phyloP scores from a whole-genome alignment of 371 early-diverging fungal genomes.

The Lichtheimia corymbifera region DNA sequence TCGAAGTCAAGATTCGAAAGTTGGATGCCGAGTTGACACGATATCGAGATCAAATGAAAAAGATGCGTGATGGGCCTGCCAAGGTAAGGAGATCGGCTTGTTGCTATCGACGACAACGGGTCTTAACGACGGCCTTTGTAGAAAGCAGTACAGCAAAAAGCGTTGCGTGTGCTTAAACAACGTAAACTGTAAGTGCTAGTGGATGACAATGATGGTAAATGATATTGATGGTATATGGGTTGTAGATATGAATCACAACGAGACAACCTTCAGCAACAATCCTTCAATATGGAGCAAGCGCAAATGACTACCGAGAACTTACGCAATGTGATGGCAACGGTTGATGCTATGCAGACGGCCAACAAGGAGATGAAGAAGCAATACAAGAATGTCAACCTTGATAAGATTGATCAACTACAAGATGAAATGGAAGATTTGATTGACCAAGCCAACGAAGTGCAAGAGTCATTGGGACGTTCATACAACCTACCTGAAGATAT shows the following conservation, averaged over 20 bases:
- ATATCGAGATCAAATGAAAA: conserved; percentile 91
- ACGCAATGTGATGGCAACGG: conserved; percentile 88
- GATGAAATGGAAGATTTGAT: conserved; percentile 97
- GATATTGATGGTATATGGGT: not conserved
- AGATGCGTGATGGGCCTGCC: conserved; percentile 91
- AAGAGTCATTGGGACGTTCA: conserved; percentile 88
- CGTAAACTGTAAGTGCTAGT: conserved; percentile 71
- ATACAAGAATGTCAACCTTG: conserved; percentile 90
- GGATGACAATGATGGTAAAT: not conserved
- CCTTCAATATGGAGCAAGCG: conserved; percentile 98
- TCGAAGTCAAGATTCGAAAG: conserved; percentile 91
- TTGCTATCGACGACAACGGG: not conserved
- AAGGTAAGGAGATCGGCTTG: conserved; percentile 57
- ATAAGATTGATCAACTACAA: conserved; percentile 92
- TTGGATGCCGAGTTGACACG: conserved; percentile 90
- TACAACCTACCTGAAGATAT: conserved; percentile 93
- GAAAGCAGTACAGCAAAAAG: conserved; percentile 90
- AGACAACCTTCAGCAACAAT: conserved; percentile 90
- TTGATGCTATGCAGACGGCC: conserved; percentile 93
- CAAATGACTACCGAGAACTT: conserved; percentile 92
- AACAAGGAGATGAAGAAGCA: conserved; percentile 93
- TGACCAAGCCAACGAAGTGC: conserved; percentile 94
- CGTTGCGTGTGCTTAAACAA: conserved; percentile 89
- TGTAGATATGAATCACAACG: conserved; percentile 86
- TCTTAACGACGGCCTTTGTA: conserved; percentile 25